These are phyloP conservation scores for Termitomyces sp. DNA, from an alignment of 768 basidiomycete species.

Conservation along the genomic window DNA sequence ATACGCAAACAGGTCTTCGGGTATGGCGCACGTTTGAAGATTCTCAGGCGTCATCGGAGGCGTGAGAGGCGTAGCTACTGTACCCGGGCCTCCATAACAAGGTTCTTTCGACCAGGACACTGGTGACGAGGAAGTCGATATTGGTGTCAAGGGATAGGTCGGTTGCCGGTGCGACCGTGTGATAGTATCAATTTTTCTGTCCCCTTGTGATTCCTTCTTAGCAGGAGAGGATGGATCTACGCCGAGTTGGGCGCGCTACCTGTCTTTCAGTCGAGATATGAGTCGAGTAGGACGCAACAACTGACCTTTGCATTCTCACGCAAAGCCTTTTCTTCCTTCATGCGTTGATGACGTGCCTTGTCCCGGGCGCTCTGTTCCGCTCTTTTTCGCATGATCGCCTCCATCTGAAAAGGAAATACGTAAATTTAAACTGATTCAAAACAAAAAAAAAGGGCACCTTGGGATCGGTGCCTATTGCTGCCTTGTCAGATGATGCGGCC, in stretches of 20 bases:
- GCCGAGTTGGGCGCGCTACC: not conserved
- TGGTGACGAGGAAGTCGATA: constrained; percentile 21
- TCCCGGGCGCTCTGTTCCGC: constrained; percentile 39
- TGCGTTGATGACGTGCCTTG: constrained; percentile 29
- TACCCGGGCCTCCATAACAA: not conserved
- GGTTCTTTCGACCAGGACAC: constrained; percentile 15
- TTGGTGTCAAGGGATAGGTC: constrained; percentile 20
- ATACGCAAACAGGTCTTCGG: constrained; percentile 28
- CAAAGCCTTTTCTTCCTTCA: constrained; percentile 27
- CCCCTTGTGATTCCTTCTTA: not conserved
- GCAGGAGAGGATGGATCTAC: not conserved
- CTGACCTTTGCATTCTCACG: constrained; percentile 7
- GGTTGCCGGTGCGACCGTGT: not conserved
- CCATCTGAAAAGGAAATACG: constrained; percentile 17
- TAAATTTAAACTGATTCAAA: not conserved
- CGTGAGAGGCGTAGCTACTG: constrained; percentile 5
- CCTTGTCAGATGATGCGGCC: not conserved
- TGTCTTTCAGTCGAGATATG: not conserved
- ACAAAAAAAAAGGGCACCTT: too few species aligned
- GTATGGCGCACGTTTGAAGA: constrained; percentile 29
- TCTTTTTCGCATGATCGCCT: constrained; percentile 24
- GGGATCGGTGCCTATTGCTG: too few species aligned
- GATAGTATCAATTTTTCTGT: too few species aligned
- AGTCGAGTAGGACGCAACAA: not conserved
- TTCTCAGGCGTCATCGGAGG: constrained; percentile 26